These are phyloP conservation scores for Naganishia vaughanmartiniae DNA, from an alignment of 768 basidiomycete species.

Conservation along the genomic window DNA sequence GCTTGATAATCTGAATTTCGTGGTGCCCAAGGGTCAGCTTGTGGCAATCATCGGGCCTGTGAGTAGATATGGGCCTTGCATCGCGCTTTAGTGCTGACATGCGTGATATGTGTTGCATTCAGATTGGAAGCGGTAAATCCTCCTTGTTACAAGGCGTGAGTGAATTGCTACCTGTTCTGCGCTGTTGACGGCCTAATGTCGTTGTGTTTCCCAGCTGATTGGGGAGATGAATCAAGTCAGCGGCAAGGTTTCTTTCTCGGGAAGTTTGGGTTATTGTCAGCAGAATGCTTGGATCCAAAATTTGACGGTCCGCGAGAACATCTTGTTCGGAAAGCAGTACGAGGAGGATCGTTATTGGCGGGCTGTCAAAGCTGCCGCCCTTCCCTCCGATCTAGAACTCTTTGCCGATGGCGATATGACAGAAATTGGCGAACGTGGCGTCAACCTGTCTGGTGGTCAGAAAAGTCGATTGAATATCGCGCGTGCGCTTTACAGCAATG, in stretches of 20 bases:
- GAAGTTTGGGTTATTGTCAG: slow-evolving; percentile 66
- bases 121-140: slow-evolving; percentile 61
- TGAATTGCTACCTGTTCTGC: neutral
- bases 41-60: slow-evolving; percentile 68
- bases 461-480: slow-evolving; percentile 67
- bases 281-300: slow-evolving; percentile 79
- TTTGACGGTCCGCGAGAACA: slow-evolving; percentile 62
- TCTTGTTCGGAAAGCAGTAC: slow-evolving; percentile 65
- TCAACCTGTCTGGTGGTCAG: slow-evolving; percentile 60
- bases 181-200: neutral
- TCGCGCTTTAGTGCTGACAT: neutral
- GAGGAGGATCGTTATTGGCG: slow-evolving; percentile 68
- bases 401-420: slow-evolving; percentile 71
- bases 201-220: slow-evolving; percentile 55
- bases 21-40: slow-evolving; percentile 61
- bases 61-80: neutral
- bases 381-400: slow-evolving; percentile 65
- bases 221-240: slow-evolving; percentile 65
- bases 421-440: slow-evolving; percentile 56
- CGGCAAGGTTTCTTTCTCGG: slow-evolving; percentile 63
- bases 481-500: slow-evolving; percentile 62
- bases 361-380: slow-evolving; percentile 61
- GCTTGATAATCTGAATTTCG: slow-evolving; percentile 58
- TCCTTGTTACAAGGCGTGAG: slow-evolving; percentile 49
- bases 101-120: neutral